phyloP scores from a whole-genome alignment of 768 basidiomycete genomes.

The Suillus americanus region DNA sequence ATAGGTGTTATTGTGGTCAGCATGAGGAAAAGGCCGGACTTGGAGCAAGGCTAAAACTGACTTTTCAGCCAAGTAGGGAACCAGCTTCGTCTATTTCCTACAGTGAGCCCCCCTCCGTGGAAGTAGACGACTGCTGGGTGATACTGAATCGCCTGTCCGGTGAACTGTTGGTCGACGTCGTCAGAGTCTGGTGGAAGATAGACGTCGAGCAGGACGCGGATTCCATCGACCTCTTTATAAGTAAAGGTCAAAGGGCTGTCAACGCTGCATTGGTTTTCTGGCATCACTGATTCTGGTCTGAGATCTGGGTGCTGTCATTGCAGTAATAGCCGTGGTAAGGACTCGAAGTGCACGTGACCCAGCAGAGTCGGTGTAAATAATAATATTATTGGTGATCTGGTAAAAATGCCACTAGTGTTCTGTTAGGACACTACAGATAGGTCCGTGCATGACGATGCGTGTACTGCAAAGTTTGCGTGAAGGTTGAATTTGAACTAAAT shows the following conservation, averaged over 20 bases:
- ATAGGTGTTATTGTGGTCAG: not conserved
- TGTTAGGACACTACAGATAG: too few species aligned
- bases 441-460: too few species aligned
- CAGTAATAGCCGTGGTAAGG: not conserved
- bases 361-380: too few species aligned
- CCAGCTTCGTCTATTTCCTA: slow-evolving; percentile 59
- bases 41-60: slow-evolving; percentile 26
- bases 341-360: not conserved
- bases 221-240: slow-evolving; percentile 34
- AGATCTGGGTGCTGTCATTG: not conserved
- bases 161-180: not conserved
- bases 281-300: not conserved
- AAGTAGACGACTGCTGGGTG: slow-evolving; percentile 38
- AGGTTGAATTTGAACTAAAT: too few species aligned
- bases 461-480: too few species aligned
- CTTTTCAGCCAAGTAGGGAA: slow-evolving; percentile 66
- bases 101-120: slow-evolving; percentile 59
- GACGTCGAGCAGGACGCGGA: slow-evolving; percentile 33
- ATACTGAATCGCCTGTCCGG: not conserved
- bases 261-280: not conserved
- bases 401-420: too few species aligned
- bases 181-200: slow-evolving; percentile 28
- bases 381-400: too few species aligned
- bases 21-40: not conserved
- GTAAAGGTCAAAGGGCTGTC: slow-evolving; percentile 28